Evolutionary conservation across 2,329 filamentous ascomycete species (phyloP), one percentile per base, ranked within the genome.

Genomic region (Apiospora koreana): DNA sequence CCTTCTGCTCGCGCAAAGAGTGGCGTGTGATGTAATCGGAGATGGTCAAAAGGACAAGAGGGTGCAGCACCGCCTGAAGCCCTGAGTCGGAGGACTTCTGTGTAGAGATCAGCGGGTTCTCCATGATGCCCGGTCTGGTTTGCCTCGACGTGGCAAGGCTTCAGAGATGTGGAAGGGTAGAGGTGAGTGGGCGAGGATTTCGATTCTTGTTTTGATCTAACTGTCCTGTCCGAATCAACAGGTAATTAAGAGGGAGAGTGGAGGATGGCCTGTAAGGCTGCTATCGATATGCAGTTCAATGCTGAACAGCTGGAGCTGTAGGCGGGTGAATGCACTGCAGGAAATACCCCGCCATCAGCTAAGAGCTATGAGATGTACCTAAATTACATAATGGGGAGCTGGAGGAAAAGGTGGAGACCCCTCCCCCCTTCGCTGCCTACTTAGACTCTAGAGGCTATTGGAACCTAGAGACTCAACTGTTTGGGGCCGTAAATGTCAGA

Each of bases 11-110:
- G 71, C 96, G 90, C 70, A 97, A 87, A 1, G 92, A 93, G 81
- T 97, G 95, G 71, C 96, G 90, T 71, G 95, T 97, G 80, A 98
- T 94, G 81, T 97, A 97, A 82, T 99, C 96, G 75, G 95, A 97
- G 77, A 99, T 96, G 74, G 93, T 97, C 82, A 99, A 93, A 74
- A 98, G 92, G 68, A 97, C 95, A 66, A 99, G 91, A 35, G 96
- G 96, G 78, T 99, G 96, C 23, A 99, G 89, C 76, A 94, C 90
- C 69, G 94, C 90, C 74, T 94, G 92, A 62, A 97, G 89, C 67
- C 90, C 89, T 25, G 91, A 92, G 81, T 96, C 93, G 54, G 88
- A 87, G 74, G 89, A 87, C 81, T 90, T 92, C 77, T 90, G 87
- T 70, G 85, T 86, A 7, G 91, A 93, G 65, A 94, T 79, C 72